Percentiles rank a stretch among this genome's conserved stretches.
Conservation (phyloP, 495 filamentous ascomycete species). For the Neurospora pannonica region DNA sequence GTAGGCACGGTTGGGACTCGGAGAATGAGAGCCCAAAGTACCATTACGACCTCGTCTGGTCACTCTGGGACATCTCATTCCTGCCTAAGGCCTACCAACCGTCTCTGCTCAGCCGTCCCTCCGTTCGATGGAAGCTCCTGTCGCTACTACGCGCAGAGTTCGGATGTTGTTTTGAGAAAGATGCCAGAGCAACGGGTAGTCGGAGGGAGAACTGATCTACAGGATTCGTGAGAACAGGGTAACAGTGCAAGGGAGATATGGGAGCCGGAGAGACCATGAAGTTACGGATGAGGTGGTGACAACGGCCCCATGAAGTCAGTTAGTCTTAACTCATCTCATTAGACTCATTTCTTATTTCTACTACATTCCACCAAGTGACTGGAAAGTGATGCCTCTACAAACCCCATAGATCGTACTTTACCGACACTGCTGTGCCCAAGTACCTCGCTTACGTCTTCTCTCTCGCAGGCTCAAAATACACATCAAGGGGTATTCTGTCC, state of each 20-base stretch:
- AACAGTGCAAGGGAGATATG: background rate
- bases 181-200: background rate
- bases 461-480: constrained; percentile 19
- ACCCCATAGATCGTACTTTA: background rate
- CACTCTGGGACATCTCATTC: background rate
- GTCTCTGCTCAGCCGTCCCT: background rate
- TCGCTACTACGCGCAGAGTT: background rate
- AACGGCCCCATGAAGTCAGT: background rate
- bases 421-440: background rate
- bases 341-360: background rate
- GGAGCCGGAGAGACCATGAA: background rate
- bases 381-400: background rate
- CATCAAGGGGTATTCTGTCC: constrained; percentile 24
- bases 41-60: background rate
- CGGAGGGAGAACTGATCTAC: background rate
- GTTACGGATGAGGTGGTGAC: background rate
- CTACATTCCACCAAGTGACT: background rate
- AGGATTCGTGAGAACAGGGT: background rate
- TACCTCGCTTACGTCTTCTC: background rate
- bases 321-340: background rate
- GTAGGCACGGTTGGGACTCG: background rate
- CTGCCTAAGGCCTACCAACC: background rate
- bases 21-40: background rate
- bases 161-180: background rate
- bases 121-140: background rate